These are phyloP conservation scores for Dipteronia dyeriana DNA, from an alignment of 345 rosid genomes.

Conservation along the genomic window DNA sequence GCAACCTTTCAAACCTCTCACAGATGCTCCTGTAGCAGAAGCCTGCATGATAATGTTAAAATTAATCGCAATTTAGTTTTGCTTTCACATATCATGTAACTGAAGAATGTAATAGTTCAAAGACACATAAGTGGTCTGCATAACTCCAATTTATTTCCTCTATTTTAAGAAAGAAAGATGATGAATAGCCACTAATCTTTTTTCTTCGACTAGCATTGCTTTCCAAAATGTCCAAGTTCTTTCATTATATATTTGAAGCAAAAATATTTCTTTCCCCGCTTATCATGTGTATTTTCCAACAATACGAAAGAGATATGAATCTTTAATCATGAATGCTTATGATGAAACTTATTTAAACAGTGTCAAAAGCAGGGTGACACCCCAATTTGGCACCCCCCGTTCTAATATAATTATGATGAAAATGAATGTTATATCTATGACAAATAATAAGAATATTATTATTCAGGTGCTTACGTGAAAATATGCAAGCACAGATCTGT, in stretches of 20 bases:
- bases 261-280: not conserved
- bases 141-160: not conserved
- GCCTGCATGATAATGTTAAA: slow-evolving; percentile 54
- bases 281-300: not conserved
- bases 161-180: not conserved
- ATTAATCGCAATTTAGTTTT: slow-evolving; percentile 2
- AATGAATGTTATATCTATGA: not conserved
- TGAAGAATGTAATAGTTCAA: not conserved
- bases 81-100: slow-evolving; percentile 13
- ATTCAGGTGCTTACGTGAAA: slow-evolving; percentile 17
- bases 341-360: not conserved
- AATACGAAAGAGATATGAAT: not conserved
- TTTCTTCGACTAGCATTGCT: not conserved
- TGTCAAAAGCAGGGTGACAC: not conserved
- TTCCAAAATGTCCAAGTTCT: not conserved
- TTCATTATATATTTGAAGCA: not conserved
- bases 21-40: slow-evolving; percentile 69
- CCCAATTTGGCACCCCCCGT: not conserved
- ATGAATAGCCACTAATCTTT: not conserved
- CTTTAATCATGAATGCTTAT: not conserved
- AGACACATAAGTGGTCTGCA: not conserved
- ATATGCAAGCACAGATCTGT: not conserved
- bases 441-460: not conserved
- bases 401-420: not conserved
- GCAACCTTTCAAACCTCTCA: slow-evolving; percentile 84